These are phyloP conservation scores for Trametes punicea DNA, from an alignment of 768 basidiomycete species.

Conservation along the genomic window DNA sequence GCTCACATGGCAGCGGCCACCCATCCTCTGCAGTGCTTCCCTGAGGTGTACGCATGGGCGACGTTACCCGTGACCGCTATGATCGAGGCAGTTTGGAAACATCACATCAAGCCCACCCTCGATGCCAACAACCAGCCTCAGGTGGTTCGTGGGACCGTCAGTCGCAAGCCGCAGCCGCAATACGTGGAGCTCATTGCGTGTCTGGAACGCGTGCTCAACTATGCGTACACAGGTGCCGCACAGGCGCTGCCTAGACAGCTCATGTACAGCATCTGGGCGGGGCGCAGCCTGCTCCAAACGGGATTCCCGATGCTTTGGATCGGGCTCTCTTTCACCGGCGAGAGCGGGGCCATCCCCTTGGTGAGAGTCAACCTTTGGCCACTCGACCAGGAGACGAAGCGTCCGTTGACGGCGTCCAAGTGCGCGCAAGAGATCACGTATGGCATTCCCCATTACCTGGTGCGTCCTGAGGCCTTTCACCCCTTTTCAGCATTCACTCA, in stretches of 20 bases:
- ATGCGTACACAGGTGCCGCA: neutral
- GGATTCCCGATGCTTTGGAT: too few relatives aligned
- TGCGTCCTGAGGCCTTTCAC: neutral
- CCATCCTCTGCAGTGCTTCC: neutral
- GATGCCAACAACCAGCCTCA: neutral
- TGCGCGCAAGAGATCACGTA: neutral
- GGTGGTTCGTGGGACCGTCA: neutral
- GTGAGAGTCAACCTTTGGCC: neutral
- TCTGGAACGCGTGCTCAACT: neutral
- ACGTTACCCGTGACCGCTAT: neutral
- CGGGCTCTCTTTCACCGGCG: too few relatives aligned
- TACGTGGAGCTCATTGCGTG: neutral
- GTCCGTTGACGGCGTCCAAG: neutral
- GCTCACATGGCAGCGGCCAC: neutral
- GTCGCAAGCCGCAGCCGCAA: neutral
- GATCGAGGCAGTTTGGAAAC: neutral
- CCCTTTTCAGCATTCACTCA: neutral
- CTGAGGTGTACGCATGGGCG: neutral
- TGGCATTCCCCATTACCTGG: neutral
- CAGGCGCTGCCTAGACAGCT: neutral
- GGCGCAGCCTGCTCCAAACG: neutral
- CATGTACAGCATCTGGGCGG: neutral
- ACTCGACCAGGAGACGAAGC: neutral
- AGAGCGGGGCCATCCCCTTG: too few relatives aligned
- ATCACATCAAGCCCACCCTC: neutral